phyloP scores from a whole-genome alignment of 2,329 filamentous ascomycete species.

The Xylaria sp. region DNA sequence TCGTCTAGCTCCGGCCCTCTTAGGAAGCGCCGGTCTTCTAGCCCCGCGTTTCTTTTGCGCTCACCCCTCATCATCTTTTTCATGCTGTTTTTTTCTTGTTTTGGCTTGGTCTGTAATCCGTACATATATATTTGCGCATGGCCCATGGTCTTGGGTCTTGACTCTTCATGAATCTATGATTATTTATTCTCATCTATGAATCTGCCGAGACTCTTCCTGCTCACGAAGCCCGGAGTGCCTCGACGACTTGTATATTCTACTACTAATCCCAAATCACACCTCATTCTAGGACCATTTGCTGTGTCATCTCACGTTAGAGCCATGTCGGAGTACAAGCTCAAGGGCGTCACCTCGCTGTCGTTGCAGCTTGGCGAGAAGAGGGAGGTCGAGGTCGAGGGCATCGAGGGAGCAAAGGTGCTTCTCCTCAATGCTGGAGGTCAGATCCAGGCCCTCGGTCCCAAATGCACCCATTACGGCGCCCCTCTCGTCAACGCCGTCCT shows the following conservation, averaged over 20 bases:
- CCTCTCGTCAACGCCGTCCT: slow-evolving; percentile 83
- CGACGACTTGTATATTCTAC: slow-evolving; percentile 8
- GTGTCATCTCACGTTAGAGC: slow-evolving; percentile 26
- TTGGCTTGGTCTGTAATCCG: not conserved
- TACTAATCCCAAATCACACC: not conserved
- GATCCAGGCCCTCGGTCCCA: slow-evolving; percentile 73
- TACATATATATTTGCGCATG: no score
- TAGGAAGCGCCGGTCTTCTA: not conserved
- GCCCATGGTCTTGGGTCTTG: no score
- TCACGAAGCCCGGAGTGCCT: slow-evolving; percentile 13
- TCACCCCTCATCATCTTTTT: not conserved
- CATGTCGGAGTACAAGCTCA: slow-evolving; percentile 65
- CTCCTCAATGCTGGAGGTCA: slow-evolving; percentile 73
- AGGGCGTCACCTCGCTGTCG: slow-evolving; percentile 67
- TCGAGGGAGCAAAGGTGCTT: slow-evolving; percentile 80
- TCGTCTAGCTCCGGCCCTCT: not conserved
- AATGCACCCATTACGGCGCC: slow-evolving; percentile 89
- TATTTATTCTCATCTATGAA: slow-evolving; percentile 22
- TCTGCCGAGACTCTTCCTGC: slow-evolving; percentile 19
- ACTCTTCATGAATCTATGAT: not conserved
- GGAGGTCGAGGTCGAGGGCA: slow-evolving; percentile 84
- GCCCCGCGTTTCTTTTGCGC: not conserved
- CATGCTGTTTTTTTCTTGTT: not conserved
- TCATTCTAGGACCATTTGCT: slow-evolving; percentile 13
- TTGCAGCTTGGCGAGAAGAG: slow-evolving; percentile 77